Evolutionary conservation across 148 eudicot species (phyloP).

Genomic region (Pouteria glomerata): DNA sequence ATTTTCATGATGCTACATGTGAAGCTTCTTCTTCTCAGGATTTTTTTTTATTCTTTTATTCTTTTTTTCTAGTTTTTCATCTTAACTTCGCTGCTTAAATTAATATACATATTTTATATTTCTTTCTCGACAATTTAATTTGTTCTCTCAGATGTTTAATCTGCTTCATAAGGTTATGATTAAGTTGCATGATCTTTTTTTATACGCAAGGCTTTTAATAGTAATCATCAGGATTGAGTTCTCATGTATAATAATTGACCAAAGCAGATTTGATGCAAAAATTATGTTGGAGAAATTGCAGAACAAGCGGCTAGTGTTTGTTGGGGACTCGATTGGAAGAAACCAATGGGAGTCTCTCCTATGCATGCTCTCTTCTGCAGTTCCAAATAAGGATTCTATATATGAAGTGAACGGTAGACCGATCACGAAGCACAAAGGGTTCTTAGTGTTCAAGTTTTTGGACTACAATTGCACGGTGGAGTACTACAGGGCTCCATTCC

Average conservation of each 20-base stretch:
- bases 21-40: not conserved
- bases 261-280: constrained; percentile 62
- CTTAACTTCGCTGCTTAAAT: too few relatives aligned
- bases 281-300: constrained; percentile 69
- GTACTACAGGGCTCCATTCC: constrained; percentile 92
- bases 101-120: not conserved
- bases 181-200: too few relatives aligned
- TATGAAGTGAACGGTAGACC: constrained; percentile 93
- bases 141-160: not conserved
- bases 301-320: constrained; percentile 77
- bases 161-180: too few relatives aligned
- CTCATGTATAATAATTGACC: too few relatives aligned
- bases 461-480: constrained; percentile 81
- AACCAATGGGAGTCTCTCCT: constrained; percentile 98
- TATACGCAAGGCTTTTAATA: too few relatives aligned
- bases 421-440: constrained; percentile 91
- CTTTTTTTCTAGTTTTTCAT: not conserved
- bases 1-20: not conserved
- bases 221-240: too few relatives aligned
- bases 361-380: constrained; percentile 81
- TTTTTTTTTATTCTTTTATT: not conserved
- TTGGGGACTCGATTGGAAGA: constrained; percentile 94
- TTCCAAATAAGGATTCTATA: constrained; percentile 46
- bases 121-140: not conserved
- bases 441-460: constrained; percentile 61